phyloP scores from a whole-genome alignment of 208 protist genomes.

The Leishmania arabica region DNA sequence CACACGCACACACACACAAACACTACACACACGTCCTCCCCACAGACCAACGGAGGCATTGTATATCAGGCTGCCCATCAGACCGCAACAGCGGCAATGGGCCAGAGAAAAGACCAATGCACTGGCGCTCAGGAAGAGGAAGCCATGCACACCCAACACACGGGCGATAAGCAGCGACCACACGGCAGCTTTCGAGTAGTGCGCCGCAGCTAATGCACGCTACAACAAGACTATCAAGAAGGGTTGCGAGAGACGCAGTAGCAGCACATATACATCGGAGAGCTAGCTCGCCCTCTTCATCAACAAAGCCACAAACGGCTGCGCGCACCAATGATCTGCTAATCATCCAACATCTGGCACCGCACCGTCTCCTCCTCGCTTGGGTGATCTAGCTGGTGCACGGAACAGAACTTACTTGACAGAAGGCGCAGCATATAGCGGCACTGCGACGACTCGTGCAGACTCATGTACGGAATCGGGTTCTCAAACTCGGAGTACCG shows the following conservation, averaged over 20 bases:
- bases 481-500: slow-evolving; percentile 27
- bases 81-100: background rate
- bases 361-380: slow-evolving; percentile 27
- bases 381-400: slow-evolving; percentile 31
- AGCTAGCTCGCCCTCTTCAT: background rate
- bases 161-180: background rate
- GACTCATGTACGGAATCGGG: slow-evolving; percentile 23
- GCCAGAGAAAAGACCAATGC: background rate
- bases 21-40: too few relatives aligned
- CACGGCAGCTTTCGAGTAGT: background rate
- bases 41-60: background rate
- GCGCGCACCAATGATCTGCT: background rate
- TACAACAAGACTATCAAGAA: background rate
- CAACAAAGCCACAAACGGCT: background rate
- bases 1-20: background rate
- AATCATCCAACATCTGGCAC: slow-evolving; percentile 39
- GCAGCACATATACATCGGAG: background rate
- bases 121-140: background rate
- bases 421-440: slow-evolving; percentile 41
- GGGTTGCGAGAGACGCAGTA: background rate
- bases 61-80: background rate
- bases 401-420: slow-evolving; percentile 22
- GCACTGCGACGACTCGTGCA: slow-evolving; percentile 39
- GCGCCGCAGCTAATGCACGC: background rate
- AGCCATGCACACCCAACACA: background rate